Percentiles rank a stretch among this genome's conserved stretches.
Conservation (phyloP, 2,329 filamentous ascomycete genomes). For the Calonectria honghensis region DNA sequence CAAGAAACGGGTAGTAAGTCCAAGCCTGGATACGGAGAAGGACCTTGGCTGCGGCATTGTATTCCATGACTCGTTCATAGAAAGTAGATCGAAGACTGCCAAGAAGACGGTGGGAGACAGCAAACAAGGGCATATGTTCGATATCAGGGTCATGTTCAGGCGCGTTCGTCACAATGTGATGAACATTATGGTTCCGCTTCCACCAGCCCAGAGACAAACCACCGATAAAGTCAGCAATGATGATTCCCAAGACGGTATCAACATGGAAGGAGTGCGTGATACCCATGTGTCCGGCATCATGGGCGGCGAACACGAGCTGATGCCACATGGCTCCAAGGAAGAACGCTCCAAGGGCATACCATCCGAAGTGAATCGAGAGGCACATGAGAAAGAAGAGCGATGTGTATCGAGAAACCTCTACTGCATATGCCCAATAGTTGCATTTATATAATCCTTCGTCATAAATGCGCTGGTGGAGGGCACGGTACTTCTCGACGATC, state of each 20-base stretch:
- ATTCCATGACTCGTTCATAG: constrained; percentile 87
- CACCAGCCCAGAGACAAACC: constrained; percentile 96
- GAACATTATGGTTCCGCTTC: constrained; percentile 97
- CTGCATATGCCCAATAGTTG: constrained; percentile 86
- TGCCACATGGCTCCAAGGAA: constrained; percentile 93
- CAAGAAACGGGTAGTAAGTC: constrained; percentile 88
- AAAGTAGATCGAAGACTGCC: constrained; percentile 84
- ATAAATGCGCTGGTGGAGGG: constrained; percentile 81
- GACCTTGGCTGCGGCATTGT: constrained; percentile 83
- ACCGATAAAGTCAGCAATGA: constrained; percentile 92
- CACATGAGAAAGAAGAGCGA: constrained; percentile 78
- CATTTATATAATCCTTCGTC: constrained; percentile 88
- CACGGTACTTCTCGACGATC: constrained; percentile 89
- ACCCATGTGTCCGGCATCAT: constrained; percentile 97
- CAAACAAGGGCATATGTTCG: constrained; percentile 91
- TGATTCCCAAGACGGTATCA: constrained; percentile 90
- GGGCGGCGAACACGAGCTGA: constrained; percentile 93
- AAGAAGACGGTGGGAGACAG: constrained; percentile 88
- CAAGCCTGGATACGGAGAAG: constrained; percentile 85
- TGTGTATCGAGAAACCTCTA: constrained; percentile 84
- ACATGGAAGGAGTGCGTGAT: constrained; percentile 93
- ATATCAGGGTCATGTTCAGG: constrained; percentile 98
- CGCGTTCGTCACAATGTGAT: constrained; percentile 96
- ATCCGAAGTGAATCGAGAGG: constrained; percentile 75
- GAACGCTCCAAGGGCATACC: constrained; percentile 82